Conservation (phyloP, 768 basidiomycete species). For the Agaricus blazei region DNA sequence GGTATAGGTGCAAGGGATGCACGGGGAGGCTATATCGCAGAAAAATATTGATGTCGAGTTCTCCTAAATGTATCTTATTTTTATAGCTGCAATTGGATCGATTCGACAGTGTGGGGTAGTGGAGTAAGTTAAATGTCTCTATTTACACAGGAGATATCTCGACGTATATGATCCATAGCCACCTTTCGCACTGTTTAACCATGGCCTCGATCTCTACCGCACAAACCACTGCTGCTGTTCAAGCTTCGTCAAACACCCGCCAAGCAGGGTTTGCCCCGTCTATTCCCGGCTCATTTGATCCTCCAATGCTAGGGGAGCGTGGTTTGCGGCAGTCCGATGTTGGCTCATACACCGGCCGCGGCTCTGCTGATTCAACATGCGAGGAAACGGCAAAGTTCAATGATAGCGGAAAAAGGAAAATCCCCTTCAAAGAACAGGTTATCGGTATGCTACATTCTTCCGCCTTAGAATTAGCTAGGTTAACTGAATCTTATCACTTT, state of each 20-base stretch:
- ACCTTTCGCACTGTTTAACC: no score
- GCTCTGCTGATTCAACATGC: no score
- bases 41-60: neutral
- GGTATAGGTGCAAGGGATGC: conserved; percentile 23
- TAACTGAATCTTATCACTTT: neutral
- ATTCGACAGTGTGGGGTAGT: no score
- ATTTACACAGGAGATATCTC: no score
- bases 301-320: conserved; percentile 21
- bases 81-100: no score
- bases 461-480: no score
- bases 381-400: neutral
- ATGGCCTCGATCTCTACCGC: neutral
- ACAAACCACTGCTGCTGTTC: neutral
- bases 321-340: no score
- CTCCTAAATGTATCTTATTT: neutral
- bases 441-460: conserved; percentile 33
- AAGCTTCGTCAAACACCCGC: neutral
- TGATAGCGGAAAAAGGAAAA: conserved; percentile 18
- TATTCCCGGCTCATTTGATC: conserved; percentile 3
- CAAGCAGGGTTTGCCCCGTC: neutral
- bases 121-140: no score
- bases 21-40: neutral
- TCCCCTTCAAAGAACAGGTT: conserved; percentile 56
- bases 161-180: no score
- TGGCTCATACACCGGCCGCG: no score